phyloP scores from a whole-genome alignment of 176 grass and related monocot genomes.

The Typha latifolia region DNA sequence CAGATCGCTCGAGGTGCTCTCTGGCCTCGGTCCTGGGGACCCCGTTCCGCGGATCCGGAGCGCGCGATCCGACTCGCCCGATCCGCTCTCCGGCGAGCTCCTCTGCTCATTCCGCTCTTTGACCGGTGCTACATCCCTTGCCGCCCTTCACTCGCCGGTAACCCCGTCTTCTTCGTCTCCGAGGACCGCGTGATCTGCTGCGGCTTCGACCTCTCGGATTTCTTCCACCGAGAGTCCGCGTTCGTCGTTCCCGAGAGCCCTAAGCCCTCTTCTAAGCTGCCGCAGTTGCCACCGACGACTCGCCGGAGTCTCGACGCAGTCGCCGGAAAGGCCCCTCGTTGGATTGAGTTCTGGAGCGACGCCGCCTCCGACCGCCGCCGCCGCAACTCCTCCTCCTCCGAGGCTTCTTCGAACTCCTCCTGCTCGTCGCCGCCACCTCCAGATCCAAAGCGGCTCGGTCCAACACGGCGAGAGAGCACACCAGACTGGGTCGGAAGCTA shows the following conservation, averaged over 20 bases:
- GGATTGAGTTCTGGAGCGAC: constrained; percentile 99
- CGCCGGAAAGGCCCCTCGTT: constrained; percentile 52
- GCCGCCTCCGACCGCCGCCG: constrained; percentile 76
- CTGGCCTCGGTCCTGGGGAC: constrained; percentile 73
- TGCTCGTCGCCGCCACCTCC: constrained; percentile 21
- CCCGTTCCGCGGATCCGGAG: constrained; percentile 44
- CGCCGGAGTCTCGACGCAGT: constrained; percentile 72
- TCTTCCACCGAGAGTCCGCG: constrained; percentile 62
- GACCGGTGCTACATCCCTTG: constrained; percentile 89
- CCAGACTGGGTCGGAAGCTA: constrained; percentile 75
- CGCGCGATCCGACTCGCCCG: constrained; percentile 52
- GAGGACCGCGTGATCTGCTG: constrained; percentile 89
- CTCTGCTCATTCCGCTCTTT: constrained; percentile 66
- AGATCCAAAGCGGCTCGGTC: constrained; percentile 1
- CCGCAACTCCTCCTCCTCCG: constrained; percentile 79
- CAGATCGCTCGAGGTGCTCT: constrained; percentile 50
- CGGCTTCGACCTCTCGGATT: constrained; percentile 69
- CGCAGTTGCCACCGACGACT: constrained; percentile 24
- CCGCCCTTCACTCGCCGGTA: constrained; percentile 65
- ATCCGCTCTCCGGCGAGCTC: constrained; percentile 56
- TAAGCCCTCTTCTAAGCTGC: background rate
- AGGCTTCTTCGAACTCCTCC: constrained; percentile 48
- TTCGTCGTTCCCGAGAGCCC: constrained; percentile 27
- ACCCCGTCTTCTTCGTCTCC: constrained; percentile 87
- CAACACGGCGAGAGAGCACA: constrained; percentile 9